These are phyloP conservation scores for Farysia itapuensis DNA, from an alignment of 1,284 basidiomycete genomes.

Conservation along the genomic window DNA sequence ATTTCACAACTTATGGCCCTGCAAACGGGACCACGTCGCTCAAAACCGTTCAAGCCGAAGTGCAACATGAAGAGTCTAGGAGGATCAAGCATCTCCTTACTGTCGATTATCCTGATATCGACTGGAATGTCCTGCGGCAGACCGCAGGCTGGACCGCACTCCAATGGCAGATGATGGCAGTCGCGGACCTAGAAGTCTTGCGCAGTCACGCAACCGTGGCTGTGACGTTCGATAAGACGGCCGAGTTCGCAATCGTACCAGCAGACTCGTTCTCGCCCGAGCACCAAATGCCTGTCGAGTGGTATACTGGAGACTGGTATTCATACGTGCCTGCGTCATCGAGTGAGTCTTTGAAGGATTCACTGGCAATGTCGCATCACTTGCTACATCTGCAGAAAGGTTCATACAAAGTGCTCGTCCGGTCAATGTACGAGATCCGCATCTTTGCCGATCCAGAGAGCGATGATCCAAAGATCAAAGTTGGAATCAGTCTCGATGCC, in stretches of 20 bases:
- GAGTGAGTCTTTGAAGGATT: background rate
- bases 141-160: constrained; percentile 35
- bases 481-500: constrained; percentile 27
- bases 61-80: background rate
- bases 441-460: constrained; percentile 36
- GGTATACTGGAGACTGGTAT: constrained; percentile 44
- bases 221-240: constrained; percentile 19
- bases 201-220: constrained; percentile 11
- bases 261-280: background rate
- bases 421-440: constrained; percentile 36
- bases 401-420: constrained; percentile 18
- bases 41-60: constrained; percentile 2
- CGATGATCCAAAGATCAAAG: constrained; percentile 16
- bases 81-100: constrained; percentile 14
- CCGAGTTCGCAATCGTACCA: constrained; percentile 31
- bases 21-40: constrained; percentile 4
- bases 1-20: constrained; percentile 13
- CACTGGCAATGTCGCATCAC: constrained; percentile 16
- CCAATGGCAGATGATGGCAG: constrained; percentile 37
- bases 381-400: constrained; percentile 15
- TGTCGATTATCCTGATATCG: constrained; percentile 16
- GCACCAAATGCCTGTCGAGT: constrained; percentile 7
- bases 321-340: constrained; percentile 27
- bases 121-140: constrained; percentile 23
- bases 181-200: constrained; percentile 11